Evolutionary conservation across 1,284 basidiomycete species (phyloP).

Genomic region (Violaceomyces palustris): DNA sequence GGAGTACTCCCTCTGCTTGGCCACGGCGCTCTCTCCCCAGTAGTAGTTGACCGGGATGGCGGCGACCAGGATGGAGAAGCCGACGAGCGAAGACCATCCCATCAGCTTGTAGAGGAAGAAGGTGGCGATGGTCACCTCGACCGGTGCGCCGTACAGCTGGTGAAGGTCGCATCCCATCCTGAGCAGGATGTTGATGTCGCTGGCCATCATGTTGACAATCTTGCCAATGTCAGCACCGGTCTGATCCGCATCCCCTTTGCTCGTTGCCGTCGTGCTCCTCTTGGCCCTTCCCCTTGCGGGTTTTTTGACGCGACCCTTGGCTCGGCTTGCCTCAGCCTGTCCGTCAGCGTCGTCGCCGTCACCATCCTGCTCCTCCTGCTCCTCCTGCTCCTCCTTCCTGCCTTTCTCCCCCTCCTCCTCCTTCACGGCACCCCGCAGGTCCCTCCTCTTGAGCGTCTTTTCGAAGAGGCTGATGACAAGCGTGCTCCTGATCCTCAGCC

Average conservation of each 20-base stretch:
- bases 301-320: no score
- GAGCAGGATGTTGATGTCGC: slow-evolving; percentile 48
- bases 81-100: slow-evolving; percentile 76
- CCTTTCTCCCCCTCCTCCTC: slow-evolving; percentile 10
- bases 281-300: slow-evolving; percentile 7
- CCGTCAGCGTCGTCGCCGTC: slow-evolving; percentile 1
- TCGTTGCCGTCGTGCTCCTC: slow-evolving; percentile 29
- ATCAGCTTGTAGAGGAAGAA: slow-evolving; percentile 61
- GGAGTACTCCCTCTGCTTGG: slow-evolving; percentile 67
- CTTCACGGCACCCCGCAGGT: slow-evolving; percentile 22
- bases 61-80: slow-evolving; percentile 69
- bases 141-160: slow-evolving; percentile 64
- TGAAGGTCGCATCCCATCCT: slow-evolving; percentile 55
- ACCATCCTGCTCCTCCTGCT: background rate
- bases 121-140: slow-evolving; percentile 71
- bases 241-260: slow-evolving; percentile 11
- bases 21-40: slow-evolving; percentile 63
- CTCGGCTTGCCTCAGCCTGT: no score
- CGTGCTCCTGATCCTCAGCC: slow-evolving; percentile 43
- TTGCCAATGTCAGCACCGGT: slow-evolving; percentile 55
- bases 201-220: slow-evolving; percentile 57
- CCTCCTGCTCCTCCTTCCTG: background rate
- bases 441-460: slow-evolving; percentile 46
- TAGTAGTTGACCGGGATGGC: slow-evolving; percentile 71
- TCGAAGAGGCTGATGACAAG: slow-evolving; percentile 46